Evolutionary conservation across 2,329 filamentous ascomycete genomes (phyloP).

Genomic region (Stagonosporopsis chrysanthemi): DNA sequence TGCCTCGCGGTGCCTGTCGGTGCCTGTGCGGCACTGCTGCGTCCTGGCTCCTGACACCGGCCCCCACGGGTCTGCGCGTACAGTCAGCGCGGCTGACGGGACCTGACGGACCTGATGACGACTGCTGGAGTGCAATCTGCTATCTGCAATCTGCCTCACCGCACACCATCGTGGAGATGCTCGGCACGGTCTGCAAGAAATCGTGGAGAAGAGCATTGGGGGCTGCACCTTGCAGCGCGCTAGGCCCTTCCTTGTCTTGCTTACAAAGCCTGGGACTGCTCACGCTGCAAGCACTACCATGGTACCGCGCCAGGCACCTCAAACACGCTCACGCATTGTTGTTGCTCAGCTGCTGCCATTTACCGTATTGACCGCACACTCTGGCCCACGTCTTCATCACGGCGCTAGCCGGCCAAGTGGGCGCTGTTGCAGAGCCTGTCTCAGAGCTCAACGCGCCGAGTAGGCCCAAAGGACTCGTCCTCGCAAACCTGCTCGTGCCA

Average conservation of each 20-base stretch:
- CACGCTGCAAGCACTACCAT: slow-evolving; percentile 10
- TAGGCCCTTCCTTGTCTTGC: slow-evolving; percentile 9
- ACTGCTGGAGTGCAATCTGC: slow-evolving; percentile 7
- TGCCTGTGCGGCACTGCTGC: slow-evolving; percentile 3
- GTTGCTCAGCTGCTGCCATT: slow-evolving; percentile 4
- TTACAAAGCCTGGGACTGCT: not conserved
- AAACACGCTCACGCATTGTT: slow-evolving; percentile 4
- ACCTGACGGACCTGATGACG: slow-evolving; percentile 8
- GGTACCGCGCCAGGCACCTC: slow-evolving; percentile 11
- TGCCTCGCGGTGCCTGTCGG: slow-evolving; percentile 15
- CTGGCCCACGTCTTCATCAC: slow-evolving; percentile 2
- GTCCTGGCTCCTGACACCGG: slow-evolving; percentile 1
- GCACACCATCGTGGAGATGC: slow-evolving; percentile 18
- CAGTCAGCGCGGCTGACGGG: slow-evolving; percentile 8
- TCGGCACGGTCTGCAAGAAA: slow-evolving; percentile 14
- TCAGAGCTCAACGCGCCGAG: not conserved
- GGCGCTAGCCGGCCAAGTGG: not conserved
- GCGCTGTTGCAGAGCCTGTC: not conserved
- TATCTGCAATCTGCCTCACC: slow-evolving; percentile 12
- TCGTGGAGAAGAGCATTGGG: slow-evolving; percentile 16
- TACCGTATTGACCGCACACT: not conserved
- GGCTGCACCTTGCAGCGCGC: slow-evolving; percentile 16
- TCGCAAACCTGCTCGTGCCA: slow-evolving; percentile 6
- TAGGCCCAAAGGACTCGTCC: not conserved
- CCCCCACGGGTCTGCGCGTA: slow-evolving; percentile 11